These are phyloP conservation scores for Perilla frutescens DNA, from an alignment of 257 asterid species.

Conservation along the genomic window DNA sequence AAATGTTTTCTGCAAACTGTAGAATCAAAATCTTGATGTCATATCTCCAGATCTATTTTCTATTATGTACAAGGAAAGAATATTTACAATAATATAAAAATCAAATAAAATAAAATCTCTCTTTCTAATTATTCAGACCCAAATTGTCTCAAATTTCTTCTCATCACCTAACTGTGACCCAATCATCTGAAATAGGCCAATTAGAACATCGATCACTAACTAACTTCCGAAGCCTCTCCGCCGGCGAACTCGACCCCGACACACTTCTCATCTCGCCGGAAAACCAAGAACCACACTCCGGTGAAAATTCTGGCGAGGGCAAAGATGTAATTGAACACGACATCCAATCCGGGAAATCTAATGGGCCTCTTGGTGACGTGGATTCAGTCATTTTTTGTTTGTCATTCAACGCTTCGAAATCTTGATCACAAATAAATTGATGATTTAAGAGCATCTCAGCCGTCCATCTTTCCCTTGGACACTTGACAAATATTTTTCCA, in stretches of 20 bases:
- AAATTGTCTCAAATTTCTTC: conserved; percentile 26
- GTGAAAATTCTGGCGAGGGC: conserved; percentile 44
- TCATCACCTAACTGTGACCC: conserved; percentile 71
- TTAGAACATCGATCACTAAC: conserved; percentile 36
- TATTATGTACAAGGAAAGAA: conserved; percentile 10
- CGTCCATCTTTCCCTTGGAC: conserved; percentile 54
- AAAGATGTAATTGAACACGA: conserved; percentile 48
- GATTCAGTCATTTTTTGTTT: not conserved
- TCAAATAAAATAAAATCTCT: not conserved
- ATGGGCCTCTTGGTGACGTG: conserved; percentile 49
- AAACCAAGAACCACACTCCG: conserved; percentile 19
- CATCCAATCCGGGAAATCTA: conserved; percentile 47
- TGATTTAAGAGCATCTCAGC: conserved; percentile 61
- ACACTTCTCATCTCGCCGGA: conserved; percentile 21
- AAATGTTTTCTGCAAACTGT: conserved; percentile 32
- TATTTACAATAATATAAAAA: not conserved
- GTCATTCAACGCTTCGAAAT: not conserved
- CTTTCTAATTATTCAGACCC: conserved; percentile 27
- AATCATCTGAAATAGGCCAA: conserved; percentile 59
- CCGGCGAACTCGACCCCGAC: conserved; percentile 29
- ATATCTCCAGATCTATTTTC: not conserved
- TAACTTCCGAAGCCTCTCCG: conserved; percentile 50
- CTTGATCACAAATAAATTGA: conserved; percentile 37
- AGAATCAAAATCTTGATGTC: conserved; percentile 32
- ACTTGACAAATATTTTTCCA: conserved; percentile 42